Conservation (phyloP, 192 early-diverging fungal genomes). For the Rhizoclosmatium sp. region DNA sequence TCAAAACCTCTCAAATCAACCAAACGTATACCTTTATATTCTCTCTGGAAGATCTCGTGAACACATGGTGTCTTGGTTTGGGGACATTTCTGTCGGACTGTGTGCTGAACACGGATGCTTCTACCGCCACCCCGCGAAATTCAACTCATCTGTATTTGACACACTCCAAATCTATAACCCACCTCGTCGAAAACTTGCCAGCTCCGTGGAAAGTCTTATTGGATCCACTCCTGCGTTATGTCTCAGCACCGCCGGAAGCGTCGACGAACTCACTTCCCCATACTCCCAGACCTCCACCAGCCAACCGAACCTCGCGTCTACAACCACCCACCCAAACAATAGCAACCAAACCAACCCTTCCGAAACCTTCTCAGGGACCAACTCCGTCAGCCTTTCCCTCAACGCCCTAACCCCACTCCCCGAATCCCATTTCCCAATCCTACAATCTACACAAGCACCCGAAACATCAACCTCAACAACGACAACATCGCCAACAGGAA, state of each 20-base stretch:
- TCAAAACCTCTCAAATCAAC: conserved; percentile 72
- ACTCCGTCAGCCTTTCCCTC: not conserved
- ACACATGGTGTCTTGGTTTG: conserved; percentile 94
- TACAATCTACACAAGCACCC: not conserved
- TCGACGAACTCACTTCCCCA: not conserved
- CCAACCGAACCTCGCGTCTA: not conserved
- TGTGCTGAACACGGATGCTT: conserved; percentile 99
- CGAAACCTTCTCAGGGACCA: not conserved
- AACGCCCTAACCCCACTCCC: not conserved
- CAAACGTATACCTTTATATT: conserved; percentile 93
- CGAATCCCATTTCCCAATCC: not conserved
- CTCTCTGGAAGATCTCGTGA: conserved; percentile 90
- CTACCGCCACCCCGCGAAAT: conserved; percentile 84
- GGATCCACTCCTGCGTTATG: not conserved
- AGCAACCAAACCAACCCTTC: not conserved
- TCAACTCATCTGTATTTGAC: conserved; percentile 15
- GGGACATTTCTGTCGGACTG: conserved; percentile 86
- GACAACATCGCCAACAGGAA: not conserved
- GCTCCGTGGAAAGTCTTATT: not conserved
- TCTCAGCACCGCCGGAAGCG: not conserved
- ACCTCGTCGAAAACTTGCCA: not conserved
- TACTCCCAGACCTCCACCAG: not conserved
- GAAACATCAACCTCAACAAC: not conserved
- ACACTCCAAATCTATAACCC: conserved; percentile 30
- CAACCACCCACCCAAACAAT: not conserved